phyloP scores from a whole-genome alignment of 2,329 filamentous ascomycete genomes.

The Coleophoma eucalyptorum region DNA sequence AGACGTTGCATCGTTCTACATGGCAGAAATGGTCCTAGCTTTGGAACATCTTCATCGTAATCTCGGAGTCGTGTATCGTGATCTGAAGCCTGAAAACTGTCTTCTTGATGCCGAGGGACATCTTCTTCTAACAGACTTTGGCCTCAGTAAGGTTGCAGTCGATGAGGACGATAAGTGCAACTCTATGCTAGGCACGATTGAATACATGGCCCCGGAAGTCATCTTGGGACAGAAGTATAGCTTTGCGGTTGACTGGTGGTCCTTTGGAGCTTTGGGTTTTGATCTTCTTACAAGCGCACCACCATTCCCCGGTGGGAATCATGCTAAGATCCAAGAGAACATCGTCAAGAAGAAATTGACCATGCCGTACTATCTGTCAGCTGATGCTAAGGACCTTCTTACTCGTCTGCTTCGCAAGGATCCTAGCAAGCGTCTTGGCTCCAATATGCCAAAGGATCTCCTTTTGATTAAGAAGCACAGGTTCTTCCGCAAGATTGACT shows the following conservation, averaged over 20 bases:
- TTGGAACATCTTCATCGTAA: constrained; percentile 89
- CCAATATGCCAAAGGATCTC: constrained; percentile 85
- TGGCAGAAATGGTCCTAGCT: constrained; percentile 95
- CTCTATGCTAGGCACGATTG: constrained; percentile 89
- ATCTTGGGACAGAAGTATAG: constrained; percentile 86
- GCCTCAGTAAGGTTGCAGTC: constrained; percentile 88
- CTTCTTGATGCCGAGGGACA: constrained; percentile 89
- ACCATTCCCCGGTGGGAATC: constrained; percentile 86
- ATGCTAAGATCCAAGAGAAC: constrained; percentile 92
- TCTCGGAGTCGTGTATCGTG: constrained; percentile 91
- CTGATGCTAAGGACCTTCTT: constrained; percentile 91
- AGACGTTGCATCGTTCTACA: constrained; percentile 88
- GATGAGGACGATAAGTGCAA: constrained; percentile 70
- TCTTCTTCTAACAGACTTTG: constrained; percentile 92
- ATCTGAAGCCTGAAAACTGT: constrained; percentile 97
- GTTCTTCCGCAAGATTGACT: constrained; percentile 97
- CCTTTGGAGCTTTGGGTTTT: constrained; percentile 85
- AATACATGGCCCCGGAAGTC: constrained; percentile 99
- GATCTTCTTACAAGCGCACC: constrained; percentile 91
- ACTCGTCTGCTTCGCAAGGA: constrained; percentile 90
- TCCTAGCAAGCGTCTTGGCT: constrained; percentile 82
- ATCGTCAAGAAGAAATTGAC: constrained; percentile 90
- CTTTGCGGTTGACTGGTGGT: constrained; percentile 98
- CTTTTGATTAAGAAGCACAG: constrained; percentile 83
- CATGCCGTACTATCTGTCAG: constrained; percentile 84